Conservation (phyloP, 257 asterid species). For the Solanum sitiens region DNA sequence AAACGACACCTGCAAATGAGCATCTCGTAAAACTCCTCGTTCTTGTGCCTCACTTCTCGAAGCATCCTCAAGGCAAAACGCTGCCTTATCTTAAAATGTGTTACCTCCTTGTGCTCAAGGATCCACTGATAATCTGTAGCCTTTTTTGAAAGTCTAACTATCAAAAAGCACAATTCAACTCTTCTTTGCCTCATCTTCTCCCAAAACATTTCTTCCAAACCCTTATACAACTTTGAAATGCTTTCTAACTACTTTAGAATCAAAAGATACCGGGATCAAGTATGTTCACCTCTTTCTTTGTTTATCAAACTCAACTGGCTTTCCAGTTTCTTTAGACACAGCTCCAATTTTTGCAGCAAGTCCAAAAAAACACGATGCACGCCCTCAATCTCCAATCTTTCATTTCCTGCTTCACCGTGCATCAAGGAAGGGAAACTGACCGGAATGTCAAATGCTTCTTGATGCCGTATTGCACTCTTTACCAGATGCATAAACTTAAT, state of each 20-base stretch:
- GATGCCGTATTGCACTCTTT: conserved; percentile 15
- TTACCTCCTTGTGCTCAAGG: background rate
- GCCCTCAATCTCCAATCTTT: background rate
- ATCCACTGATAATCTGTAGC: background rate
- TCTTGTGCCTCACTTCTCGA: background rate
- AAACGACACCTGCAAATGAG: background rate
- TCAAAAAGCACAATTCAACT: background rate
- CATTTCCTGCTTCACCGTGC: background rate
- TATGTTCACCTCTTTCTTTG: background rate
- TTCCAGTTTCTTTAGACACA: background rate
- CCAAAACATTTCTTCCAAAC: background rate
- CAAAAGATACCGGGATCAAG: background rate
- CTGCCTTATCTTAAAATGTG: background rate
- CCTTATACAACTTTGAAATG: background rate
- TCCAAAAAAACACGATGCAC: background rate
- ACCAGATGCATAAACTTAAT: conserved; percentile 26
- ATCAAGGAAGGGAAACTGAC: conserved; percentile 15
- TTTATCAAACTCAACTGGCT: background rate
- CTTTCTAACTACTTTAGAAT: background rate
- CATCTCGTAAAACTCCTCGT: background rate
- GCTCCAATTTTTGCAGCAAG: background rate
- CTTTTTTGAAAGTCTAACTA: background rate
- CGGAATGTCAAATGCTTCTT: conserved; percentile 8
- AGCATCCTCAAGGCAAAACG: background rate
- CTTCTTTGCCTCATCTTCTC: too few species aligned